A percentile compares a stretch with the other conserved stretches of the same genome.
phyloP scores from a whole-genome alignment of 2,329 filamentous ascomycete species.

The Drechslerella coelobrocha region DNA sequence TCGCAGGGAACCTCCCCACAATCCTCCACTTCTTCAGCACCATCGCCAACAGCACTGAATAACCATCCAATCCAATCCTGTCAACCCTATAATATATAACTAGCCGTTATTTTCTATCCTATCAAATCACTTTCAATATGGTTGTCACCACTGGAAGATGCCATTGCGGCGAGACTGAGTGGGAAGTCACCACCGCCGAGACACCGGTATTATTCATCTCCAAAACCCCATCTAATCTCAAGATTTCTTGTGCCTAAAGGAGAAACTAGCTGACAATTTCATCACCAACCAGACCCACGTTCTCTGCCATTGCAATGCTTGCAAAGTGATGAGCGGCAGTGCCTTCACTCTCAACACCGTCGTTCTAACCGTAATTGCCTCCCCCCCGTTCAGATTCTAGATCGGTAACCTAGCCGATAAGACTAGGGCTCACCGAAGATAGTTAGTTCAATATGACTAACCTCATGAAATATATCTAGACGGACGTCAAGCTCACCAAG shows the following conservation, averaged over 20 bases:
- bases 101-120: background rate
- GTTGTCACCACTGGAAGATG: slow-evolving; percentile 23
- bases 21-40: slow-evolving; percentile 6
- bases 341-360: slow-evolving; percentile 41
- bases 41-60: background rate
- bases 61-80: background rate
- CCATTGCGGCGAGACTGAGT: slow-evolving; percentile 38
- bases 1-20: background rate
- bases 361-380: slow-evolving; percentile 19
- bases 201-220: slow-evolving; percentile 1
- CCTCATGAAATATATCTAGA: slow-evolving; percentile 4
- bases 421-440: too few species aligned
- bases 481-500: slow-evolving; percentile 35
- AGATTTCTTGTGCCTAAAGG: too few species aligned
- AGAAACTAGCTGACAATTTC: too few species aligned
- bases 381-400: background rate
- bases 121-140: slow-evolving; percentile 18
- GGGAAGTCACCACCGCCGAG: slow-evolving; percentile 25
- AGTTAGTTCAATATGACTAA: too few species aligned
- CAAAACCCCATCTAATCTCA: background rate
- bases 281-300: slow-evolving; percentile 30
- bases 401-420: too few species aligned
- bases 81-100: background rate
- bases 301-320: slow-evolving; percentile 48
- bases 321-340: slow-evolving; percentile 36